Evolutionary conservation across 768 basidiomycete genomes (phyloP).

Genomic region (Trametes coccinea): DNA sequence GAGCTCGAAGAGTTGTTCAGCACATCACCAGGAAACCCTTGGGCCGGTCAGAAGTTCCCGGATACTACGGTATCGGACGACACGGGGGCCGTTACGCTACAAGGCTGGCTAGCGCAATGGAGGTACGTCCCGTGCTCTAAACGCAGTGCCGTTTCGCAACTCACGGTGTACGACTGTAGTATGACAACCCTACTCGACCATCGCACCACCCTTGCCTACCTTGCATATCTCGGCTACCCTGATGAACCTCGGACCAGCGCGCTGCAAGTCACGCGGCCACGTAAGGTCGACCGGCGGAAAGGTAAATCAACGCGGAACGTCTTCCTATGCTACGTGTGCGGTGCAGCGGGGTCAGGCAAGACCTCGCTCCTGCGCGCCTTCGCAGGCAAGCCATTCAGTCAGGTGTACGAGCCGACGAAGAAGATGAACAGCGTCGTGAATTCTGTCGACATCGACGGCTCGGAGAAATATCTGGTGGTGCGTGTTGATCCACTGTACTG

Average conservation of each 20-base stretch:
- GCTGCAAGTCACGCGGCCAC: conserved; percentile 79
- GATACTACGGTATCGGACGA: conserved; percentile 88
- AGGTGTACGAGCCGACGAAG: conserved; percentile 84
- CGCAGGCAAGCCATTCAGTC: conserved; percentile 75
- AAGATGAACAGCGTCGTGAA: conserved; percentile 92
- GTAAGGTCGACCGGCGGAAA: conserved; percentile 82
- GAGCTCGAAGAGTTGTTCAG: conserved; percentile 90
- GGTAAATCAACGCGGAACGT: conserved; percentile 90
- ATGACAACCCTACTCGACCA: conserved; percentile 98
- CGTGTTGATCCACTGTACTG: conserved; percentile 35
- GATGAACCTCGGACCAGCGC: conserved; percentile 78
- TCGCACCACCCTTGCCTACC: conserved; percentile 87
- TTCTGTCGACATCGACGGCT: conserved; percentile 90
- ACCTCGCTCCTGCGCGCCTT: conserved; percentile 85
- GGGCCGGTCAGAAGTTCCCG: conserved; percentile 88
- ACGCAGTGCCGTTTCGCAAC: neutral
- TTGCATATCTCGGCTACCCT: conserved; percentile 93
- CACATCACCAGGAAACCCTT: conserved; percentile 97
- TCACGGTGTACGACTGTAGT: conserved; percentile 40
- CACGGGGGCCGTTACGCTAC: conserved; percentile 87
- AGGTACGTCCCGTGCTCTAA: conserved; percentile 49
- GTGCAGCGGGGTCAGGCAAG: conserved; percentile 95
- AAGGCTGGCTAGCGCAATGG: conserved; percentile 99
- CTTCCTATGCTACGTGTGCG: conserved; percentile 91
- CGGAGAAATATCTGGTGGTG: conserved; percentile 95